Base-by-base conservation (phyloP, 2,329 filamentous ascomycete genomes). In the Epichloe gansuensis region DNA sequence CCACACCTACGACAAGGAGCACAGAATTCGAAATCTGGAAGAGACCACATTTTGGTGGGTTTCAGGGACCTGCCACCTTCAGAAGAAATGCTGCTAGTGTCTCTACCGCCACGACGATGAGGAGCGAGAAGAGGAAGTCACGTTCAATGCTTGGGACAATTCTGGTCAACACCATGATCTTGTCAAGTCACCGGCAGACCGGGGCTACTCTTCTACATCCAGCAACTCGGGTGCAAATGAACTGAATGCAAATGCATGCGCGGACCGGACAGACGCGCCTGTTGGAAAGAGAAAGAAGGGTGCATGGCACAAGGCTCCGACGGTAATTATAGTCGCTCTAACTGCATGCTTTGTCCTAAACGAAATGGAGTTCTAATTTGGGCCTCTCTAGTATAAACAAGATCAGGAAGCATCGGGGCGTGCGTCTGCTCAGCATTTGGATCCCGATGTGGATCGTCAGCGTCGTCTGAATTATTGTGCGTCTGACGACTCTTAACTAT, bases 121-220 rank as follows among this genome's bases (percentile, higher is more conserved):
- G 1, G 55, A 59, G 28, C 52, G 51, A 2, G 50, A 54, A 28
- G 51, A 54, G 9, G 52, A 55, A 8, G 0, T 34, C 44, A 0
- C 23, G 5, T 68, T 56, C 57, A 68, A 67, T 31, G 65, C 63
- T 2, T 70, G 66, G 65, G 65, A 65, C 9, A 17, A 59, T 1
- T 51, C 41, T 4, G 67, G 67, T 0, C 54, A 52, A 0, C 58
- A 52, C 5, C 54, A 66, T 31, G 46, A 48, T 3, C 52, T 25
- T 1, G 28, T 54, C 41, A 68, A 67, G 52, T 51, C 57, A 0
- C 55, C 57, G 2, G 65, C 66, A 0, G 1, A 58, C 54, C 42
- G 43, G 53, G 1, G 51, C 48, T 2, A 56, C 1, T 55, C 55
- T 3, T 55, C 52, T 8, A 57, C 56, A 4, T 41, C n/a, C 2